Evolutionary conservation across 2,329 filamentous ascomycete genomes (phyloP).

Genomic region (Pestalotiopsis fici): DNA sequence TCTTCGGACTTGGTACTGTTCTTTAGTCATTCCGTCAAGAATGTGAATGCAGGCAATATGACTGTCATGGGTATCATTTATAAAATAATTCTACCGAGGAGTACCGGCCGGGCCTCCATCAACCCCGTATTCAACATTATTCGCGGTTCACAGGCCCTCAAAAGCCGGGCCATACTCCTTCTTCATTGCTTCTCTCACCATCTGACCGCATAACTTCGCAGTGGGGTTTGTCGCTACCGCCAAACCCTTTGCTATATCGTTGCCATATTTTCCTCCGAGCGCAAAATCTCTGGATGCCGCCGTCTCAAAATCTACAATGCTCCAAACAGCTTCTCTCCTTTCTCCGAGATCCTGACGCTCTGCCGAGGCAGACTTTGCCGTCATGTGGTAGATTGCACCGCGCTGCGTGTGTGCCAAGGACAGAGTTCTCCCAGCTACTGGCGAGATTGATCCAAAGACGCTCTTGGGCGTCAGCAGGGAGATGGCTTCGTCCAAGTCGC

Average conservation of each 20-base stretch:
- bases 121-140: neutral
- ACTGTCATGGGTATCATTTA: neutral
- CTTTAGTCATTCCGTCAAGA: neutral
- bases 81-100: neutral
- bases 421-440: constrained; percentile 65
- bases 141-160: constrained; percentile 29
- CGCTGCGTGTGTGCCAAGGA: constrained; percentile 73
- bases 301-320: constrained; percentile 59
- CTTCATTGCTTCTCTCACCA: constrained; percentile 70
- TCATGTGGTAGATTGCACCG: constrained; percentile 63
- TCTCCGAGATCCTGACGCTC: constrained; percentile 37
- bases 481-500: constrained; percentile 61
- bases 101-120: constrained; percentile 2
- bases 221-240: constrained; percentile 68
- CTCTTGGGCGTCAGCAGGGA: constrained; percentile 56
- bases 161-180: constrained; percentile 63
- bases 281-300: constrained; percentile 64
- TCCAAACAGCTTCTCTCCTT: constrained; percentile 51
- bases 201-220: constrained; percentile 69
- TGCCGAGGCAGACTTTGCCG: constrained; percentile 50
- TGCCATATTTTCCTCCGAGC: constrained; percentile 65
- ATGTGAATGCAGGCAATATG: neutral
- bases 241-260: constrained; percentile 64
- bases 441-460: constrained; percentile 56
- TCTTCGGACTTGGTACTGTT: neutral